Percentiles rank a stretch among this genome's conserved stretches.
Evolutionary conservation across 2,329 filamentous ascomycete species (phyloP).

Genomic region (Fusarium sp.): DNA sequence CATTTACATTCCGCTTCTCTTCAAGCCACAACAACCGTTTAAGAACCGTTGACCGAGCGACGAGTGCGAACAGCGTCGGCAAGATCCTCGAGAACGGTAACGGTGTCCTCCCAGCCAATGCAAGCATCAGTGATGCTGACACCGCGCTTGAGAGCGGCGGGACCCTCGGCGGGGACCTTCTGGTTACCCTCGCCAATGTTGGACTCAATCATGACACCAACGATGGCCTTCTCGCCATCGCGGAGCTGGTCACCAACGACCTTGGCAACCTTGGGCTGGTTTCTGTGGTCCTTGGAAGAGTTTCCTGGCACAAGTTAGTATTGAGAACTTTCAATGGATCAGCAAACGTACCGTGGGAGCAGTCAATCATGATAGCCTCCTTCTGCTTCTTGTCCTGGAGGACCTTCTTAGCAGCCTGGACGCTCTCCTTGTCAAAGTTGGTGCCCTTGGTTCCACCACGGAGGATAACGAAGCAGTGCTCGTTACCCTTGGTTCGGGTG

Average conservation of each 20-base stretch:
- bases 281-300: slow-evolving; percentile 96
- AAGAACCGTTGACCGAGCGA: slow-evolving; percentile 63
- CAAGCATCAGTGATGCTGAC: slow-evolving; percentile 97
- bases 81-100: slow-evolving; percentile 83
- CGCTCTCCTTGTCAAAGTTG: slow-evolving; percentile 90
- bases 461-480: slow-evolving; percentile 97
- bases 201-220: slow-evolving; percentile 99
- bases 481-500: slow-evolving; percentile 90
- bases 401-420: slow-evolving; percentile 81
- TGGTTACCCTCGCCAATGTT: slow-evolving; percentile 93
- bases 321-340: slow-evolving; percentile 53
- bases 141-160: slow-evolving; percentile 81
- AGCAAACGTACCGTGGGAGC: slow-evolving; percentile 82
- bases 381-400: slow-evolving; percentile 85
- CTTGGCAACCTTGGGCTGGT: slow-evolving; percentile 93
- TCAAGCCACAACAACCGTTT: slow-evolving; percentile 42
- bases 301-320: slow-evolving; percentile 72
- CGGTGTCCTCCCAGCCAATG: slow-evolving; percentile 90
- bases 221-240: slow-evolving; percentile 85
- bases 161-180: slow-evolving; percentile 88
- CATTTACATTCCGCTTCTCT: slow-evolving; percentile 3
- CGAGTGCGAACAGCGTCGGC: slow-evolving; percentile 84
- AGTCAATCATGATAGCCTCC: slow-evolving; percentile 96
- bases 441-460: slow-evolving; percentile 91
- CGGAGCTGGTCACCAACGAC: slow-evolving; percentile 85